Conservation (phyloP, 2,329 filamentous ascomycete species). For the Samsoniella hepiali region DNA sequence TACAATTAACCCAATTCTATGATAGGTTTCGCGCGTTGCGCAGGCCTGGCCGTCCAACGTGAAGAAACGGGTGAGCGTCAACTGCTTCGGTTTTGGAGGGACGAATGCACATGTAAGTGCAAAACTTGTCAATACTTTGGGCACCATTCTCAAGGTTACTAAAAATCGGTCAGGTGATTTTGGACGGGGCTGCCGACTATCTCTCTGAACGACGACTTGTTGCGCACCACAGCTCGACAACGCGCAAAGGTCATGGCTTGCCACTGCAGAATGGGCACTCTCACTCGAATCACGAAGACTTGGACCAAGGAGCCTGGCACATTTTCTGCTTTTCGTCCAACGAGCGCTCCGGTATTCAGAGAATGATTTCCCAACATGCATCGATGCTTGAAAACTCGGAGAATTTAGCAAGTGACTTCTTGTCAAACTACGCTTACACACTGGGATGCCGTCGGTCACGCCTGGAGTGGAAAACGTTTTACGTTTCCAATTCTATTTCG, state of each 20-base stretch:
- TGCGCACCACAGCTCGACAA: slow-evolving; percentile 3
- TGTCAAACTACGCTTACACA: slow-evolving; percentile 45
- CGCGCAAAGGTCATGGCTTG: background rate
- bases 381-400: slow-evolving; percentile 28
- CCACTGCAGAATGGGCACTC: slow-evolving; percentile 11
- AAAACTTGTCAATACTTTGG: slow-evolving; percentile 23
- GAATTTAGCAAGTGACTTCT: slow-evolving; percentile 20
- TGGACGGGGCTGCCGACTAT: slow-evolving; percentile 47
- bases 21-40: slow-evolving; percentile 39
- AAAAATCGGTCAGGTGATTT: slow-evolving; percentile 30
- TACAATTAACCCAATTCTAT: slow-evolving; percentile 13
- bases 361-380: slow-evolving; percentile 35
- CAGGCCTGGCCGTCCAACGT: slow-evolving; percentile 44
- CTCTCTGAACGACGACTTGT: slow-evolving; percentile 23
- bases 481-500: slow-evolving; percentile 34
- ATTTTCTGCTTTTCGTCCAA: slow-evolving; percentile 44
- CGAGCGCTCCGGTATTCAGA: slow-evolving; percentile 39
- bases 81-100: slow-evolving; percentile 58
- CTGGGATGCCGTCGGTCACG: slow-evolving; percentile 43
- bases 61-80: slow-evolving; percentile 49
- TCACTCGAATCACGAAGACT: background rate
- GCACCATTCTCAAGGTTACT: background rate
- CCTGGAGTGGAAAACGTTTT: slow-evolving; percentile 41
- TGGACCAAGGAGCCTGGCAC: slow-evolving; percentile 27
- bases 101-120: slow-evolving; percentile 51